Conservation (phyloP, 1,139 yeast species). For the Candida sanyaensis region DNA sequence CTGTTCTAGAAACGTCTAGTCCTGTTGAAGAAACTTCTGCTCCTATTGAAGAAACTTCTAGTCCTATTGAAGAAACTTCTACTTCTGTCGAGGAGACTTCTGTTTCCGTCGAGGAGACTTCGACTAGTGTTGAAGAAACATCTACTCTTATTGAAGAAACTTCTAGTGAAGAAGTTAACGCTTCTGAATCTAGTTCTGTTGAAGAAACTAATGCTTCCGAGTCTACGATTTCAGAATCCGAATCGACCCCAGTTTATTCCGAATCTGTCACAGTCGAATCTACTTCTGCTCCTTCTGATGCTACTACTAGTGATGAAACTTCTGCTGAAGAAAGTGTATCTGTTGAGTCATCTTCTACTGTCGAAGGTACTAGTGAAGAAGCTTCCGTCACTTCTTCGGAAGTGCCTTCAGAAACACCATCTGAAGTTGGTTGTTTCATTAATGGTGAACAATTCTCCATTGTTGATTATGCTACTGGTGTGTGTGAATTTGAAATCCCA, state of each 20-base stretch:
- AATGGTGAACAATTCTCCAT: constrained; percentile 33
- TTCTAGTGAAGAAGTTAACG: constrained; percentile 27
- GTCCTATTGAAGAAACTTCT: constrained; percentile 7
- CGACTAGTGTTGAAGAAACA: neutral
- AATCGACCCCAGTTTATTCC: neutral
- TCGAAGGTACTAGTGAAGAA: neutral
- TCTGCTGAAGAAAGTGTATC: neutral
- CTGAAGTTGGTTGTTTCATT: constrained; percentile 39
- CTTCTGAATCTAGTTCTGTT: no score
- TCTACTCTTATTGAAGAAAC: constrained; percentile 3
- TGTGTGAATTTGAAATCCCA: constrained; percentile 42
- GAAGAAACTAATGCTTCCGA: neutral
- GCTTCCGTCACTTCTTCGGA: neutral
- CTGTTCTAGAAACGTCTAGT: no score
- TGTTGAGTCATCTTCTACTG: constrained; percentile 1
- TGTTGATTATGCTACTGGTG: constrained; percentile 45
- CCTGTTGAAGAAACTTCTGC: no score
- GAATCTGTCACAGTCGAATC: neutral
- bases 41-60: neutral
- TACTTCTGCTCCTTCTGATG: no score
- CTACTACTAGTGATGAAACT: constrained; percentile 5
- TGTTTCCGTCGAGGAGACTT: no score
- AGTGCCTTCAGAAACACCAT: neutral
- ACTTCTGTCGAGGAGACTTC: neutral
- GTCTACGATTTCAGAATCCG: neutral